Base-by-base conservation (phyloP, 1,284 basidiomycete genomes). In the Apiotrichum sp. region DNA sequence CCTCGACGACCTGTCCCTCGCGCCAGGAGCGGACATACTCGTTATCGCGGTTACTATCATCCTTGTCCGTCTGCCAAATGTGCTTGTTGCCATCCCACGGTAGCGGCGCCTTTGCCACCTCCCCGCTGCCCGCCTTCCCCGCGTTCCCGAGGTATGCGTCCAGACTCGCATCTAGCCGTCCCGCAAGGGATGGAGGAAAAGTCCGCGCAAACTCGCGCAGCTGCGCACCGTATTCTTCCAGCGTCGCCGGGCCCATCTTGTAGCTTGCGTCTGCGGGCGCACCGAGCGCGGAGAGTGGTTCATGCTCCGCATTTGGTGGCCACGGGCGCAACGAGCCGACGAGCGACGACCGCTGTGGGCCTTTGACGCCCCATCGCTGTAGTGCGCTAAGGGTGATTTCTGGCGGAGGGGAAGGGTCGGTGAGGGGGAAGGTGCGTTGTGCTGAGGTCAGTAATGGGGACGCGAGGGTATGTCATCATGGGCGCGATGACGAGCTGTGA, bases 51-150 rank as follows among this genome's bases (percentile, higher is more conserved):
- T 58, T 35, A 4, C 45, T 42, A 11, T 51, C 50, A 47, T 69
- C 59, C 54, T 71, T 73, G 51, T 70, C 74, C 53, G 75, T 76
- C 66, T 75, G 73, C 74, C 74, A 77, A 4, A 77, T 61, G 9
- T 32, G 52, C 57, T 66, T 67, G 34, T 39, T 65, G n/a, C 31
- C 50, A 14, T 55, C 52, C 52, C 54, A 56, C 11, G 32, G 22
- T 22, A 22, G 22, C 22, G 22, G 22, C 22, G 22, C 22, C 22
- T 22, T 22, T 22, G 22, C 22, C 22, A 22, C 22, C 22, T 22
- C 22, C 22, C 22, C 22, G 22, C 22, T 22, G 22, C 22, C 11
- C 38, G 16, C 11, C 41, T 8, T 22, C 14, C 13, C 40, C 8
- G 9, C 11, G 14, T 29, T 4, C 31, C 32, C 38, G 10, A 65